Evolutionary conservation across 495 filamentous ascomycete species (phyloP), one percentile per base, ranked within the genome.

Genomic region (Lasiosphaeria miniovina): DNA sequence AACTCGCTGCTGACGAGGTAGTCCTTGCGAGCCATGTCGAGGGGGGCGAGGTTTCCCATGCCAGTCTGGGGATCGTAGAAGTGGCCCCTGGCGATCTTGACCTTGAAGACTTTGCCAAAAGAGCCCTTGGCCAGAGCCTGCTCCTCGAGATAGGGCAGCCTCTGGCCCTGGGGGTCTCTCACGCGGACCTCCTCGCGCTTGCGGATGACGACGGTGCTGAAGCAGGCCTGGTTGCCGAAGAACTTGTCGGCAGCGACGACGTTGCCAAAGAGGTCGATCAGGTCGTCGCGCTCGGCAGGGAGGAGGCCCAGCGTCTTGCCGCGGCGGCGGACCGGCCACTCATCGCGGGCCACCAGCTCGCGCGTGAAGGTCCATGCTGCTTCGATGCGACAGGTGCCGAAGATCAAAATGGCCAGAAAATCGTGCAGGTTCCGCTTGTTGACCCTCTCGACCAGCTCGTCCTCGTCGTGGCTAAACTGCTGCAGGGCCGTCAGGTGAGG

Each of bases 71-170:
- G 59, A 55, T 68, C 61, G n/a, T 52, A 53, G 45, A 75, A 69
- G 40, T 75, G 71, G 2, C 71, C 71, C 49, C 62, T 62, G 14
- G 73, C 71, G 49, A 75, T 66, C 41, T 62, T 64, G 12, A 75
- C 71, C 12, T 61, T 61, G 58, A 65, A 73, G 6, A 75, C 71
- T 34, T 38, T 63, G 9, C 71, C 73, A 54, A 68, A 73, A 9
- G 61, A 49, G 2, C 70, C 71, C 41, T 55, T 51, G 0, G 51
- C 65, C 0, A 68, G 41, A 11, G 51, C 38, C n/a, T 67, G 34
- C 33, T 71, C 60, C 9, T 69, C 65, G 35, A 73, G 14, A 46
- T 74, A 75, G 35, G 73, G 73, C 7, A 75, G 68, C 24, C 68
- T 61, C 57, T 65, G 68, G n/a, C 56, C 58, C 45, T 61, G 48